phyloP scores from a whole-genome alignment of 2,329 filamentous ascomycete species.

The Pseudonectria foliicola region DNA sequence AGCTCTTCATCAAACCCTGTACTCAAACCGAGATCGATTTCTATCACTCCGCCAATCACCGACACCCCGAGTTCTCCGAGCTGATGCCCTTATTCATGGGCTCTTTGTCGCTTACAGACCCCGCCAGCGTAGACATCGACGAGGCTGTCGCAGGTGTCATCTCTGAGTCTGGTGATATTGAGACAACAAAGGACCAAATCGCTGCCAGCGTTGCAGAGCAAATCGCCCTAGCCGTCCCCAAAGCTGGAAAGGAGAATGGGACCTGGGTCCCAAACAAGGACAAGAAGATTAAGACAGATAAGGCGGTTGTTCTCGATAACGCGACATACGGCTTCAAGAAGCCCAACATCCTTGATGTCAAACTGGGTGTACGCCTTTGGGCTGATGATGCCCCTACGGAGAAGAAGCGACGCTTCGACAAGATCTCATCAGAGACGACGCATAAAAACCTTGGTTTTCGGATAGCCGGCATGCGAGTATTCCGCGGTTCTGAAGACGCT shows the following conservation, averaged over 20 bases:
- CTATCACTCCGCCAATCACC: conserved; percentile 64
- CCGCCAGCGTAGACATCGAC: conserved; percentile 40
- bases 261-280: conserved; percentile 44
- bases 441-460: conserved; percentile 55
- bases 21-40: conserved; percentile 80
- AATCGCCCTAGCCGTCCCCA: conserved; percentile 14
- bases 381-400: conserved; percentile 60
- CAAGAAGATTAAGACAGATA: conserved; percentile 64
- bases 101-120: conserved; percentile 61
- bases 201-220: conserved; percentile 26
- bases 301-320: conserved; percentile 80
- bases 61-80: conserved; percentile 66
- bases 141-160: conserved; percentile 40
- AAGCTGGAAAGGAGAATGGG: conserved; percentile 16
- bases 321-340: conserved; percentile 70
- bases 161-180: conserved; percentile 27
- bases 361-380: conserved; percentile 81
- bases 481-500: conserved; percentile 46
- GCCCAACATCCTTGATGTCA: conserved; percentile 89
- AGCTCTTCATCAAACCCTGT: conserved; percentile 91
- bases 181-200: conserved; percentile 28
- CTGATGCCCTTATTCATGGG: conserved; percentile 85
- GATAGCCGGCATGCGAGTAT: conserved; percentile 59
- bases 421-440: conserved; percentile 52
- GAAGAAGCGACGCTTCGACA: conserved; percentile 54